Percentiles rank a stretch among this genome's conserved stretches.
Conservation (phyloP, 2,329 filamentous ascomycete species). For the Neopestalotiopsis sp. region DNA sequence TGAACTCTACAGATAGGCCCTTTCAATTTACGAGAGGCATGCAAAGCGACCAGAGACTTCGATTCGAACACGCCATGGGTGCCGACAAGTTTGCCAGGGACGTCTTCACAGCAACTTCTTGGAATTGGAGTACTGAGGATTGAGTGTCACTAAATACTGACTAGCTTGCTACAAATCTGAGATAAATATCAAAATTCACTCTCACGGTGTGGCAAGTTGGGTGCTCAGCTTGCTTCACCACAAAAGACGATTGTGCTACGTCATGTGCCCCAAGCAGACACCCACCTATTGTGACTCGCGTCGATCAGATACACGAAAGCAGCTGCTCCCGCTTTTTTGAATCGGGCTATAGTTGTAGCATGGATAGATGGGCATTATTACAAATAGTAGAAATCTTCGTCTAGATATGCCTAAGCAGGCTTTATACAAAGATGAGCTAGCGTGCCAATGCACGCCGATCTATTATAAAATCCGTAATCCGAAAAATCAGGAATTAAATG, state of each 20-base stretch:
- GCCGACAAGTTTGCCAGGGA: constrained; percentile 56
- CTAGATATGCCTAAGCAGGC: background rate
- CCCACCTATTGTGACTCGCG: too few relatives aligned
- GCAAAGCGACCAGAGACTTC: constrained; percentile 55
- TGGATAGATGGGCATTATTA: background rate
- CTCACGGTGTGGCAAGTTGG: too few relatives aligned
- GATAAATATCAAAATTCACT: background rate
- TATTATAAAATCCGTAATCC: constrained; percentile 11
- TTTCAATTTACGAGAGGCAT: constrained; percentile 60
- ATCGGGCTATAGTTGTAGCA: background rate
- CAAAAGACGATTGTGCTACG: too few relatives aligned
- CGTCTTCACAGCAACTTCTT: constrained; percentile 61
- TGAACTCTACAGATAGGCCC: constrained; percentile 25
- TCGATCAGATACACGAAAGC: too few relatives aligned
- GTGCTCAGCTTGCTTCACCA: too few relatives aligned
- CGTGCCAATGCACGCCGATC: constrained; percentile 4
- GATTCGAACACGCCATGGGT: constrained; percentile 54
- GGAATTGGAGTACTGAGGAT: constrained; percentile 65
- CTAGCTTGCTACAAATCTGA: background rate
- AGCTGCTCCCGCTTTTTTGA: background rate
- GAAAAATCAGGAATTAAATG: background rate
- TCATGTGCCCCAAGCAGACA: too few relatives aligned
- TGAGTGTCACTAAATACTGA: constrained; percentile 23
- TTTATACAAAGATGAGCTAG: constrained; percentile 5
- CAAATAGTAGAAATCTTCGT: background rate